Evolutionary conservation across 108 stramenopile genomes (phyloP), one percentile per base, ranked within the genome.

Genomic region (Nannochloropsis gaditana): DNA sequence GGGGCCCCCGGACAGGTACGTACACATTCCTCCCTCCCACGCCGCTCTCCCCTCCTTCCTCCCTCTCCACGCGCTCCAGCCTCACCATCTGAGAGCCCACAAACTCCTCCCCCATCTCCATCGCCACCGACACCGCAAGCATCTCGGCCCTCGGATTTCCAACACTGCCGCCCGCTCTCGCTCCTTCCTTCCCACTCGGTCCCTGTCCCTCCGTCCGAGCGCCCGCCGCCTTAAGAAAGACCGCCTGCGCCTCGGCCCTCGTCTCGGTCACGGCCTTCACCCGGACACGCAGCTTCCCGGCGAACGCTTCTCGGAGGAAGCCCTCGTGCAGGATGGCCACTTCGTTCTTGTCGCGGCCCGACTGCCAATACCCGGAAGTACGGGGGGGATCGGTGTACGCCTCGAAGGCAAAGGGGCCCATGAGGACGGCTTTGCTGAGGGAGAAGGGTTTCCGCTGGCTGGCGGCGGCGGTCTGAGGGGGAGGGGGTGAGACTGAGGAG

Each of bases 391-490:
- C 59, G n/a, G 15, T 73, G 59, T 73, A 73, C 59, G 59, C 59
- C n/a, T 73, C 59, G 8, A 73, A 73, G n/a, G 59, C 59, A 73
- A 73, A 73, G 19, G 59, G 59, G n/a, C 59, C 59, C 59, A 73
- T 73, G 59, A 73, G 59, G n/a, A 73, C 59, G n/a, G 59, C 59
- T 73, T 73, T 73, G n/a, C 59, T 73, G 19, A 73, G n/a, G 59
- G 59, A 73, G 6, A 73, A 73, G 6, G 59, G 59, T 73, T 73
- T 15, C 59, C 19, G 2, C n/a, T 15, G 15, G 59, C 59, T 73
- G n/a, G 59, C 59, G 15, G 59, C 4, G 15, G 59, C 59, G 31
- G 8, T 73, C n/a, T n/a, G 59, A 73, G 59, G 59, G n/a, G 47
- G 47, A 15, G 15, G 47, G 47, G 59, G 1, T 73, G 59, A 31